These are phyloP conservation scores for Mycena polygramma DNA, from an alignment of 768 basidiomycete genomes.

Conservation along the genomic window DNA sequence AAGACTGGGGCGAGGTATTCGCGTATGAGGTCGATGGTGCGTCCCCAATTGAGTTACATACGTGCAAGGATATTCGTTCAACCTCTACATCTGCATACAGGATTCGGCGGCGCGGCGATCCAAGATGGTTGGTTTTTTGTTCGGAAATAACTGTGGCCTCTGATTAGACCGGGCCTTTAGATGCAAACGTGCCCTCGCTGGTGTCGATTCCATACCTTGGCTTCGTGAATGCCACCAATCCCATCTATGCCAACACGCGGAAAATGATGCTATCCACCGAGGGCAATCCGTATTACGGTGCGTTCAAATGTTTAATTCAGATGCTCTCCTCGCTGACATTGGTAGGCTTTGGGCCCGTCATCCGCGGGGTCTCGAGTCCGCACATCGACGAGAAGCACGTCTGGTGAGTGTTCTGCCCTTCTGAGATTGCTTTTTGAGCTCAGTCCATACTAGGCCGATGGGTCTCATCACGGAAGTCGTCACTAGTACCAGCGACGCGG, in stretches of 20 bases:
- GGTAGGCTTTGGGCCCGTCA: conserved; percentile 32
- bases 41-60: too few species aligned
- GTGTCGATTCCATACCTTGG: conserved; percentile 37
- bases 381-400: conserved; percentile 37
- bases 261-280: conserved; percentile 30
- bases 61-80: too few species aligned
- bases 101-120: conserved; percentile 31
- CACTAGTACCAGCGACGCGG: conserved; percentile 27
- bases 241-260: conserved; percentile 34
- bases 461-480: conserved; percentile 35
- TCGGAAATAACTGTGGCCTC: too few species aligned
- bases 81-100: neutral
- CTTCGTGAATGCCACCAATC: conserved; percentile 30
- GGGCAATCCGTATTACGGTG: conserved; percentile 36
- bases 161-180: neutral
- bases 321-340: neutral
- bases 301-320: neutral
- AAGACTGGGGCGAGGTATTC: conserved; percentile 38
- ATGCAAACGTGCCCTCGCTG: conserved; percentile 35
- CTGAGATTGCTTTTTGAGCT: neutral
- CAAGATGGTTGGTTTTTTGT: conserved; percentile 27
- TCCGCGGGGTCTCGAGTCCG: conserved; percentile 33
- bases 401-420: conserved; percentile 5
- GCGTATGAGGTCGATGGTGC: conserved; percentile 38
- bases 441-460: conserved; percentile 30